Evolutionary conservation across 345 rosid genomes (phyloP).

Genomic region (Eucalyptus viminalis): DNA sequence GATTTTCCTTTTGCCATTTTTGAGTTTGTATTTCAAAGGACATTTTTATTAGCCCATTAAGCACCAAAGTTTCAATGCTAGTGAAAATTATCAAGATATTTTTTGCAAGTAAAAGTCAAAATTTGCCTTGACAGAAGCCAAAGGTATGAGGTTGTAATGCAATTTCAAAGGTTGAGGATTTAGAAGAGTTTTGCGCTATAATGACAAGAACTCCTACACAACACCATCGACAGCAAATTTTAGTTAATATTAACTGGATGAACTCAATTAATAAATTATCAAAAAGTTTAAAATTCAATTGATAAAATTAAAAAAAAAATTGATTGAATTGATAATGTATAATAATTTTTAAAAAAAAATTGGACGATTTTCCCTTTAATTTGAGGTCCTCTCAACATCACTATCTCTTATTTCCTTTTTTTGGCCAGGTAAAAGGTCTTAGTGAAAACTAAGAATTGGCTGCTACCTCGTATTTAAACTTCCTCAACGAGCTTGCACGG

Average conservation of each 20-base stretch:
- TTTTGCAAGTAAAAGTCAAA: not conserved
- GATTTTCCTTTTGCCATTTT: not conserved
- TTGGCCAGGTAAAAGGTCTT: not conserved
- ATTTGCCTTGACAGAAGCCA: not conserved
- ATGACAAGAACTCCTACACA: fast-evolving
- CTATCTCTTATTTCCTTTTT: fast-evolving
- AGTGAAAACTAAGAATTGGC: not conserved
- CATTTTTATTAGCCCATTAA: not conserved
- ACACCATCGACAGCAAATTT: fast-evolving
- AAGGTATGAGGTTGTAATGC: not conserved
- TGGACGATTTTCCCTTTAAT: not conserved
- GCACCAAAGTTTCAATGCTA: not conserved
- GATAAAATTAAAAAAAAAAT: fast-evolving
- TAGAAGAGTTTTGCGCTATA: fast-evolving
- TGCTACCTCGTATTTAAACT: not conserved
- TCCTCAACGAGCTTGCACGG: not conserved
- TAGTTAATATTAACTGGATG: fast-evolving
- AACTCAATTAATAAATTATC: no score
- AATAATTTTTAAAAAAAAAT: no score
- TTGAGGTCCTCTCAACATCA: not conserved
- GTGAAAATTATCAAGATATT: not conserved
- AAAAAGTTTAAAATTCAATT: fast-evolving
- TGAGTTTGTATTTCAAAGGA: not conserved
- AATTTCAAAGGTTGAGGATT: not conserved
- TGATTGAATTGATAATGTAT: fast-evolving